Evolutionary conservation across 2,329 filamentous ascomycete genomes (phyloP), one percentile per base, ranked within the genome.

Genomic region (Tolypocladium pustulatum): DNA sequence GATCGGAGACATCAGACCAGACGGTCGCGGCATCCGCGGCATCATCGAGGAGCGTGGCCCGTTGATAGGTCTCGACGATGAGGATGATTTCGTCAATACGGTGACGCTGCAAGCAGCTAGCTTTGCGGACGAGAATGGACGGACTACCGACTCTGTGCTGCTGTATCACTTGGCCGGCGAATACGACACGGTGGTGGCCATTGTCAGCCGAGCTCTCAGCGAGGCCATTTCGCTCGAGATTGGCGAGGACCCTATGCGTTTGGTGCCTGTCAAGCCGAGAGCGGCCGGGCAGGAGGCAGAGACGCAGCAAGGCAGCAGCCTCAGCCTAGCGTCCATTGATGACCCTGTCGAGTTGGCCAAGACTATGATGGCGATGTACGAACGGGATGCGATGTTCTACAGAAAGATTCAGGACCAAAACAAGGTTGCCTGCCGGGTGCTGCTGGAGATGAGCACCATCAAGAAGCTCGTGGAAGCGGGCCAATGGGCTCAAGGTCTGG

Each of bases 141-240:
- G 95, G 55, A 91, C 88, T 1, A 95, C 93, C 0, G 94, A 99
- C 73, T 92, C 95, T 2, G 93, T 97, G 17, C 81, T 99, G 56
- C 80, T 99, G 56, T 97, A 96, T 72, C 93, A 99, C 72, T 80
- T 99, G 51, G 93, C 94, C 0, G 90, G 91, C 67, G 92, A 99
- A 71, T 97, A 96, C 71, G 91, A 99, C 71, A 91, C 87, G 57
- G 95, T 97, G n/a, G 85, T 97, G 51, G 79, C 83, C 32, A 93
- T 97, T 64, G 84, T 97, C 68, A 96, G 92, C 73, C 88, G 91
- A 43, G 88, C 92, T 4, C 80, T 99, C 40, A 95, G 92, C 58
- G 91, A 97, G 72, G 90, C 91, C 52, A 86, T 97, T 60, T 88
- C 90, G 15, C 81, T 93, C 13, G 91, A 96, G 66, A 82, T 96